Evolutionary conservation across 2,329 filamentous ascomycete genomes (phyloP).

Genomic region (Aspergillus caelatus): DNA sequence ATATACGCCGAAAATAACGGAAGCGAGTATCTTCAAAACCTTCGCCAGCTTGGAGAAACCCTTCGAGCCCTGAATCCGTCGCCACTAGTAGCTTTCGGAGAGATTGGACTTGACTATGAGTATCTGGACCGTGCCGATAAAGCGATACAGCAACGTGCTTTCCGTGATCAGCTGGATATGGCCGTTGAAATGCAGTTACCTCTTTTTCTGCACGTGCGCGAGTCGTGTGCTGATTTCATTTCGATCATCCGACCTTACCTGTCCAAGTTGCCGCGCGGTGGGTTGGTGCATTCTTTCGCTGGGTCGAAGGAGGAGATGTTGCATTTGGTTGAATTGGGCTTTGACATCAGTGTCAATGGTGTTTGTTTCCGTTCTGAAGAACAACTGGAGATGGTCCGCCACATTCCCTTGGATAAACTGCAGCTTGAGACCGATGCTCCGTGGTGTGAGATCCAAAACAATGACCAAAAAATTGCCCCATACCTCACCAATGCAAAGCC

Average conservation of each 20-base stretch:
- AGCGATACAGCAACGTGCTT: slow-evolving; percentile 44
- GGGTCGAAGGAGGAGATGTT: slow-evolving; percentile 61
- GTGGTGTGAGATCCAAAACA: slow-evolving; percentile 49
- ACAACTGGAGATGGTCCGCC: slow-evolving; percentile 47
- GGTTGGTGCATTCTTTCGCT: slow-evolving; percentile 88
- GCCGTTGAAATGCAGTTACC: slow-evolving; percentile 39
- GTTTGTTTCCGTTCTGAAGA: slow-evolving; percentile 48
- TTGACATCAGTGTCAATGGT: slow-evolving; percentile 55
- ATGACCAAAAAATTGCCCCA: slow-evolving; percentile 42
- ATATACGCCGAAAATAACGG: slow-evolving; percentile 33
- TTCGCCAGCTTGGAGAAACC: slow-evolving; percentile 22
- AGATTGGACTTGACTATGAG: slow-evolving; percentile 56
- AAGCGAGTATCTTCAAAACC: slow-evolving; percentile 17
- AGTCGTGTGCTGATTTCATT: slow-evolving; percentile 49
- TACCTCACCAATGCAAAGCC: slow-evolving; percentile 45
- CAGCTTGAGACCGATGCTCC: slow-evolving; percentile 55
- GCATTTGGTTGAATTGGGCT: slow-evolving; percentile 38
- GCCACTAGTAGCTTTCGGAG: slow-evolving; percentile 51
- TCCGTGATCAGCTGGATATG: slow-evolving; percentile 47
- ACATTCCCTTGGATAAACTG: slow-evolving; percentile 44
- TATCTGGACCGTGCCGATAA: slow-evolving; percentile 48
- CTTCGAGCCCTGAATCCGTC: slow-evolving; percentile 29
- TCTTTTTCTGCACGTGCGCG: slow-evolving; percentile 40
- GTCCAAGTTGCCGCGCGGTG: slow-evolving; percentile 45
- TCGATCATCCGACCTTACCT: slow-evolving; percentile 46